These are phyloP conservation scores for Capsicum pubescens DNA, from an alignment of 257 asterid genomes.

Conservation along the genomic window DNA sequence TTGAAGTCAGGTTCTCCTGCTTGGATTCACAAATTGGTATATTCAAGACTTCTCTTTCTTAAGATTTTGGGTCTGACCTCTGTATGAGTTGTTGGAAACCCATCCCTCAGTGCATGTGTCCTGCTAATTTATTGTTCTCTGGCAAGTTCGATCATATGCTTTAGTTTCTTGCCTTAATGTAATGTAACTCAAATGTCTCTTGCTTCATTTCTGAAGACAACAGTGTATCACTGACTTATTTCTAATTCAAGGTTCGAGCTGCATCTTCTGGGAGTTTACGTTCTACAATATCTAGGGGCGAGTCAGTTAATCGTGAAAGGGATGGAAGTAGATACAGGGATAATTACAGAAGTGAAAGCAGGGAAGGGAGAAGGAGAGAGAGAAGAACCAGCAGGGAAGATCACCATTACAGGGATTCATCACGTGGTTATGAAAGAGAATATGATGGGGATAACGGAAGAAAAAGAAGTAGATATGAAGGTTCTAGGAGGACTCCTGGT, in stretches of 20 bases:
- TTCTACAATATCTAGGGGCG: conserved; percentile 57
- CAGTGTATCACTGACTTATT: conserved; percentile 15
- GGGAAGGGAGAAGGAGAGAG: conserved; percentile 49
- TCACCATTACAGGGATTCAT: conserved; percentile 65
- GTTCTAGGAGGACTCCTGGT: conserved; percentile 73
- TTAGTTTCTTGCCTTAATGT: conserved; percentile 3
- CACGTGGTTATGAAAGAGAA: conserved; percentile 54
- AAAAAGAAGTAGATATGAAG: conserved; percentile 71
- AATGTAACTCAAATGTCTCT: neutral
- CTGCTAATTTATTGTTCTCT: neutral
- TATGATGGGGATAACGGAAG: conserved; percentile 55
- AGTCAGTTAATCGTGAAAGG: conserved; percentile 48
- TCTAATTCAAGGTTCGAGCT: conserved; percentile 49
- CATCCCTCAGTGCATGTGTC: conserved; percentile 22
- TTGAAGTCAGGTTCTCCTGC: conserved; percentile 14
- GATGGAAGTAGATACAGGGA: conserved; percentile 58
- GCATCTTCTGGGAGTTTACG: conserved; percentile 57
- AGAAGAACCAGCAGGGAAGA: conserved; percentile 51
- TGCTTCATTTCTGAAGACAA: conserved; percentile 14
- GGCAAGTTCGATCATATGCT: neutral
- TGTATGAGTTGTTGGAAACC: neutral
- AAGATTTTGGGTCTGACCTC: neutral
- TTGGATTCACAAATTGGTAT: conserved; percentile 2
- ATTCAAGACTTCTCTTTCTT: neutral
- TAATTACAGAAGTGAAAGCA: conserved; percentile 51